Evolutionary conservation across 768 basidiomycete genomes (phyloP), one percentile per base, ranked within the genome.

Genomic region (Mycena chlorophos): DNA sequence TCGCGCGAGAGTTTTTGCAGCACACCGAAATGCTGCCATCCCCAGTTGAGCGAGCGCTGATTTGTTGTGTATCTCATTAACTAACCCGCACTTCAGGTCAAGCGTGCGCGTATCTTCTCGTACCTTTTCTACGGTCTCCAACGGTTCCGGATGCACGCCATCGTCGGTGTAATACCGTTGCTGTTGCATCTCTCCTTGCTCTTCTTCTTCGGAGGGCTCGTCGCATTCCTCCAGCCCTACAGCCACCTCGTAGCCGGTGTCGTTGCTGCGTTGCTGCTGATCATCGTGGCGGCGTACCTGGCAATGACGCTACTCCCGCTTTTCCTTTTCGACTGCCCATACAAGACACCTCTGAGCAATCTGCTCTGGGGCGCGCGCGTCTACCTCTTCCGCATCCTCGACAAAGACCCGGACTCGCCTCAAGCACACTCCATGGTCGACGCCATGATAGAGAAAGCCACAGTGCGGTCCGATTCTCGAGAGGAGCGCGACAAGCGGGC

Each of bases 171-270:
- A 0, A 49, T 61, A 34, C 61, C 55, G 4, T 23, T 58, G n/a
- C 48, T 62, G 28, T 22, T 61, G 5, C 60, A 61, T 39, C n/a
- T 57, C 46, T 54, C 60, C n/a, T 50, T 62, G 20, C 53, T 62
- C 22, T 49, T 57, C 20, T 62, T 57, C 51, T 62, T 62, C 3
- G 60, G 37, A 6, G 61, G 61, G 13, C 31, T 62, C 14, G 38
- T 62, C 17, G 54, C 55, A 5, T 59, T 62, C 25, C 61, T 62
- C 19, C 3, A 31, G 14, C 49, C 37, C 22, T 49, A 56, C 55
- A 56, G 46, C 52, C 19, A 30, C 4, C 12, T 49, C 19, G 51
- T 59, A 26, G 57, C 55, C 2, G 47, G 23, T 27, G 49, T 59
- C 17, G 55, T 51, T 20, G 57, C 38, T 2, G 52, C 4, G 0